Evolutionary conservation across 148 eudicot species (phyloP).

Genomic region (Simmondsia chinensis): DNA sequence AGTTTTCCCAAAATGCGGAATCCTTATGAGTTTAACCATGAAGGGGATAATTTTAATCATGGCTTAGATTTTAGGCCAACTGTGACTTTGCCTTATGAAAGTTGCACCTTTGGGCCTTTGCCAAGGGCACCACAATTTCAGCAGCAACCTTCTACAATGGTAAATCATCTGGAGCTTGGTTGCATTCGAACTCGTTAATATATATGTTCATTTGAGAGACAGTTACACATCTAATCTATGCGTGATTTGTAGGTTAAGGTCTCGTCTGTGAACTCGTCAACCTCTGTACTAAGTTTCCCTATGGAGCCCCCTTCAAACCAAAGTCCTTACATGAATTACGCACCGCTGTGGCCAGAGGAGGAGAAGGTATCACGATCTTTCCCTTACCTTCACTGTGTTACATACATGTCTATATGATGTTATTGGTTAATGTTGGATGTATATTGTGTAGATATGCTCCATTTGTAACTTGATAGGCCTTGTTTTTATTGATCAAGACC

Average conservation of each 20-base stretch:
- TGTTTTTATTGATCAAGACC: too few species aligned
- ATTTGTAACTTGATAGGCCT: too few species aligned
- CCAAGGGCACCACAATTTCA: slow-evolving; percentile 40
- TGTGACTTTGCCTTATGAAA: slow-evolving; percentile 25
- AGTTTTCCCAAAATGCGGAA: slow-evolving; percentile 30
- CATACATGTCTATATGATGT: too few species aligned
- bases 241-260: slow-evolving; percentile 34
- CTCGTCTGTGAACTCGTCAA: slow-evolving; percentile 31
- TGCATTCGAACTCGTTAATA: not conserved
- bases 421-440: too few species aligned
- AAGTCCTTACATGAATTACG: slow-evolving; percentile 29
- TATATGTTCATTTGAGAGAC: not conserved
- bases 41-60: slow-evolving; percentile 24
- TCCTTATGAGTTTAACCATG: slow-evolving; percentile 29
- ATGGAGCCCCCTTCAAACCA: slow-evolving; percentile 98
- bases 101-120: slow-evolving; percentile 18
- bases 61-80: slow-evolving; percentile 10
- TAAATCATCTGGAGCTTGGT: slow-evolving; percentile 8
- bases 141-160: slow-evolving; percentile 41
- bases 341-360: slow-evolving; percentile 39
- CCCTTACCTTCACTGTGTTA: not conserved
- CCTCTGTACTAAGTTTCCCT: slow-evolving; percentile 30
- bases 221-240: not conserved
- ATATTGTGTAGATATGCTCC: too few species aligned
- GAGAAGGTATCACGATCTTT: slow-evolving; percentile 35